These are phyloP conservation scores for Xerocomellus chrysenteron DNA, from an alignment of 768 basidiomycete genomes.

Conservation along the genomic window DNA sequence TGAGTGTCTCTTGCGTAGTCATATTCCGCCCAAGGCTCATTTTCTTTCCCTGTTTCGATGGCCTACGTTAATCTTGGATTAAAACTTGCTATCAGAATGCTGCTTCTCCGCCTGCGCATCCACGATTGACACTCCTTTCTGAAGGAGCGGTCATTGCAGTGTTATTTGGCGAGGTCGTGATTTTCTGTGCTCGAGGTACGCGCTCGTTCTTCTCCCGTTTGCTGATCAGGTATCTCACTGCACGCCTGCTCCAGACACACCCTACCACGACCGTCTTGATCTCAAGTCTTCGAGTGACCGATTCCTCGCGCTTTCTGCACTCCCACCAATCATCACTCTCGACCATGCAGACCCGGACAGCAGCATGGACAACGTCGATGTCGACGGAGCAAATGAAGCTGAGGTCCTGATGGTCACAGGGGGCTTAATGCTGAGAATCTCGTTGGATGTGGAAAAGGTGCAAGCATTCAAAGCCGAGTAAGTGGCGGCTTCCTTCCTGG, in stretches of 20 bases:
- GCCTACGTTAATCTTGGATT: neutral
- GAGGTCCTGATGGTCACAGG: slow-evolving; percentile 51
- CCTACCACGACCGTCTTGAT: slow-evolving; percentile 70
- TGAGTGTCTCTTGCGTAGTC: slow-evolving; percentile 36
- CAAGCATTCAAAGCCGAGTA: slow-evolving; percentile 63
- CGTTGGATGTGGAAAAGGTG: slow-evolving; percentile 61
- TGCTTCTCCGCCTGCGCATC: slow-evolving; percentile 68
- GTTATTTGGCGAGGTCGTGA: slow-evolving; percentile 76
- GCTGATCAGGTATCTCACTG: neutral
- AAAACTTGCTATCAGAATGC: slow-evolving; percentile 46
- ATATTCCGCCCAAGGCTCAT: neutral
- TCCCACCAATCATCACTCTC: slow-evolving; percentile 20
- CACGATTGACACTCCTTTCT: slow-evolving; percentile 60
- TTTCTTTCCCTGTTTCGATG: neutral
- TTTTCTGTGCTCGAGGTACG: slow-evolving; percentile 65
- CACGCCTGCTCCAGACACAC: slow-evolving; percentile 47
- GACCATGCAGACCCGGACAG: slow-evolving; percentile 17
- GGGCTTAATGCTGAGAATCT: slow-evolving; percentile 65
- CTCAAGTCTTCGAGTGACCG: slow-evolving; percentile 68
- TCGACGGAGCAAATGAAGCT: slow-evolving; percentile 11
- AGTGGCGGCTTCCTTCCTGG: slow-evolving; percentile 20
- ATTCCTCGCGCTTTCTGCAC: slow-evolving; percentile 68
- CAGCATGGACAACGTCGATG: slow-evolving; percentile 9
- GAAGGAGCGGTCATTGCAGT: slow-evolving; percentile 59
- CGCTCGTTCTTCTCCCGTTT: neutral